A percentile compares a stretch with the other conserved stretches of the same genome.
phyloP scores from a whole-genome alignment of 495 filamentous ascomycete species.

The Jackrogersella minutella region DNA sequence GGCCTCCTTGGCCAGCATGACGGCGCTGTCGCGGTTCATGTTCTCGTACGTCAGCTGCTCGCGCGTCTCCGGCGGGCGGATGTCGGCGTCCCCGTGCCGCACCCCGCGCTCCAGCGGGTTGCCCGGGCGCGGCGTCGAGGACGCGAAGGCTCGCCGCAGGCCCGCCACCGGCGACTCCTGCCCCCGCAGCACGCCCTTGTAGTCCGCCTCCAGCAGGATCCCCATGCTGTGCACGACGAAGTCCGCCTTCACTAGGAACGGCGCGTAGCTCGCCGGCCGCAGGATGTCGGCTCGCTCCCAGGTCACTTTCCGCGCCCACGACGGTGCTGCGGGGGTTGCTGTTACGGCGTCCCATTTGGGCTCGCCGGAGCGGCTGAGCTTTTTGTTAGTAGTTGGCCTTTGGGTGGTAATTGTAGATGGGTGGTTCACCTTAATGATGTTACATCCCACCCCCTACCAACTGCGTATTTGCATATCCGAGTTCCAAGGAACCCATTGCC shows the following conservation, averaged over 20 bases:
- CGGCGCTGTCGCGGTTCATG: conserved; percentile 91
- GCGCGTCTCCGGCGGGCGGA: conserved; percentile 69
- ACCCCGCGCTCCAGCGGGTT: conserved; percentile 66
- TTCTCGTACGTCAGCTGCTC: conserved; percentile 93
- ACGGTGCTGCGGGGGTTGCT: conserved; percentile 73
- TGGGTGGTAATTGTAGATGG: neutral
- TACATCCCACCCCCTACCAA: conserved; percentile 83
- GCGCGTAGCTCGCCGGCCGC: conserved; percentile 76
- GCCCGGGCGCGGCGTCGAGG: conserved; percentile 50
- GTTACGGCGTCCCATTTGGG: conserved; percentile 83
- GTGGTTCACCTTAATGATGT: conserved; percentile 78
- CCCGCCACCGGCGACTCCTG: conserved; percentile 78
- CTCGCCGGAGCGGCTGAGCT: conserved; percentile 79
- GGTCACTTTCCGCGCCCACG: conserved; percentile 80
- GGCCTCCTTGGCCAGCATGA: conserved; percentile 86
- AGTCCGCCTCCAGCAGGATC: conserved; percentile 97
- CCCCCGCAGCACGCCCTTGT: conserved; percentile 89
- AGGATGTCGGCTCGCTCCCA: conserved; percentile 92
- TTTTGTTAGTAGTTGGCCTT: conserved; percentile 7
- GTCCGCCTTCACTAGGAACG: conserved; percentile 74
- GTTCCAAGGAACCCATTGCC: conserved; percentile 96
- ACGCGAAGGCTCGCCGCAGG: conserved; percentile 76
- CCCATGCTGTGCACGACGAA: conserved; percentile 93
- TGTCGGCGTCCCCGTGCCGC: conserved; percentile 57
- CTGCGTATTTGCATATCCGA: conserved; percentile 88